Evolutionary conservation across 371 early-diverging fungal genomes (phyloP), one percentile per base, ranked within the genome.

Genomic region (Rhizopus arrhizus): DNA sequence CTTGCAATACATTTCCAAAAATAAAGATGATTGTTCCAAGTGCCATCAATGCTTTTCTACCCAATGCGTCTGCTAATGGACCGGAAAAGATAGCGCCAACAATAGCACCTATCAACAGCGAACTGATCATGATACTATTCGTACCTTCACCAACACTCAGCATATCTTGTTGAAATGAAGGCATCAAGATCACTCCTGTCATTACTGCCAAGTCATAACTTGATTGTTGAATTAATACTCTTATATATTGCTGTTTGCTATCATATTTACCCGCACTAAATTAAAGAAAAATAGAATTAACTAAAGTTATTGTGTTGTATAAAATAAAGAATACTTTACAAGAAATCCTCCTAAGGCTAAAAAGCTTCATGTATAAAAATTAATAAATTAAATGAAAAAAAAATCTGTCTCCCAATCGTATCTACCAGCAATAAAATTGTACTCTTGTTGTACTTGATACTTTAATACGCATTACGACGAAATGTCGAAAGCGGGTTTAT

Each of bases 41-140:
- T 64, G 89, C 73, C 66, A 94, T 89, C 11, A 93, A 80, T 29
- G 79, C 73, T 65, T 89, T 91, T 43, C 96, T 89, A 1, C 93
- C 92, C 64, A 91, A 68, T 35, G 50, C 50, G 64, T 95, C 94
- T 32, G 89, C 90, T 11, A 88, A 71, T 45, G 78, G 76, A 16
- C 89, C 91, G 0, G 89, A 81, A 33, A 73, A 46, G 29, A 91
- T 70, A 0, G 89, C 82, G 1, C 89, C 89, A 4, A 84, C 58
- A 57, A 91, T 82, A 46, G 87, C 85, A 6, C 89, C 91, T 9
- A 85, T 81, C 45, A 88, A 84, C 53, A 93, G 71, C 13, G 85
- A 59, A 36, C 92, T 85, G 46, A 85, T 86, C 55, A 90, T 78
- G 34, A 83, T 75, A 31, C 83, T 84, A 12, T 75, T 75, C 12